Conservation (phyloP, 2,329 filamentous ascomycete genomes). For the Trichoderma harzianum region DNA sequence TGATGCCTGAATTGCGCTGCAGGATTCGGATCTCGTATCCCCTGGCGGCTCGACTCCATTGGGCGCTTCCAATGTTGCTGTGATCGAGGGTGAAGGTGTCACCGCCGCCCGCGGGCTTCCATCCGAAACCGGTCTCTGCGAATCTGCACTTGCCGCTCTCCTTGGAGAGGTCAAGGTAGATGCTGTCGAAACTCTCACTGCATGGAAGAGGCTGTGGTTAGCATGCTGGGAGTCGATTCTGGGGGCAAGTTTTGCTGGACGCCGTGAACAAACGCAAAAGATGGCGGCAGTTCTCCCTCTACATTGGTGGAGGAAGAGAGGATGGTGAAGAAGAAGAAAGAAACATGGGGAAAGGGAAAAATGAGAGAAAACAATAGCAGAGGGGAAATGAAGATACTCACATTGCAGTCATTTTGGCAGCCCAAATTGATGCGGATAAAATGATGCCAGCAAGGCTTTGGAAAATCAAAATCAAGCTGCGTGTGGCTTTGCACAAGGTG, state of each 20-base stretch:
- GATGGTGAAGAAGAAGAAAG: background rate
- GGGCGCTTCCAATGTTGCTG: conserved; percentile 77
- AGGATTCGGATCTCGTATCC: conserved; percentile 93
- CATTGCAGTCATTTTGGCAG: conserved; percentile 37
- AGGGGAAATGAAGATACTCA: conserved; percentile 25
- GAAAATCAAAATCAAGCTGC: background rate
- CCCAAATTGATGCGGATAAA: background rate
- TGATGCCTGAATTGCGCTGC: conserved; percentile 76
- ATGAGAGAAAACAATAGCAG: background rate
- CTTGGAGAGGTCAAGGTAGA: conserved; percentile 93
- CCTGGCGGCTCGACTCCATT: conserved; percentile 91
- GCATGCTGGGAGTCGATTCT: background rate
- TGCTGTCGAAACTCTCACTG: conserved; percentile 93
- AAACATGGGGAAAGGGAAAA: background rate
- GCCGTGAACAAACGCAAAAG: background rate
- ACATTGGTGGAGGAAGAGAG: background rate
- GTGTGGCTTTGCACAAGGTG: conserved; percentile 5
- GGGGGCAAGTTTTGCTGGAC: background rate
- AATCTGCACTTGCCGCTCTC: conserved; percentile 91
- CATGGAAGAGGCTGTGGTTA: background rate
- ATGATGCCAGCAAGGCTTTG: background rate
- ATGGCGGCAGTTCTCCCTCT: background rate
- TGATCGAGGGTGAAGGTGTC: conserved; percentile 93
- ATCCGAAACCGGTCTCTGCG: conserved; percentile 89
- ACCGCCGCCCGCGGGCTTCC: conserved; percentile 84